Percentiles rank a stretch among this genome's conserved stretches.
phyloP scores from a whole-genome alignment of 169 alveolate genomes.

The Plasmodium knowlesi region DNA sequence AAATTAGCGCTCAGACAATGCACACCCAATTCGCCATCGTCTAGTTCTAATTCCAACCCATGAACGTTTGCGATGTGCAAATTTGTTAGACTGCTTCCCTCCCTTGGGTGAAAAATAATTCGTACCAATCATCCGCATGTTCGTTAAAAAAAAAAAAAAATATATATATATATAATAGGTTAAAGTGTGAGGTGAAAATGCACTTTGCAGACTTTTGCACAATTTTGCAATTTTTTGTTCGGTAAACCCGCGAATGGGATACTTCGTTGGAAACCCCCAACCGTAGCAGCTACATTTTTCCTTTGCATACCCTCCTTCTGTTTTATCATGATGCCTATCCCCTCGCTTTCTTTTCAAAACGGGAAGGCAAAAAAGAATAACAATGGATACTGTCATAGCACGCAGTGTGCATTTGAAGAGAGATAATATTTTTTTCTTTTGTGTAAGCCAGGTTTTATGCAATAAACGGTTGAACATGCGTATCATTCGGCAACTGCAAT shows the following conservation, averaged over 20 bases:
- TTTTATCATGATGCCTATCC: background rate
- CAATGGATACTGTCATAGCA: background rate
- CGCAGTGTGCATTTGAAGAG: background rate
- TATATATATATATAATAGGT: background rate
- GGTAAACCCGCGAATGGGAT: background rate
- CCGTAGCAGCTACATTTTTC: background rate
- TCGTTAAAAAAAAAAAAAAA: background rate
- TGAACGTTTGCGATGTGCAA: background rate
- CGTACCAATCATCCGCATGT: background rate
- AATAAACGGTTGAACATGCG: background rate
- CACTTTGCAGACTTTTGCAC: background rate
- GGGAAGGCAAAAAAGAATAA: background rate
- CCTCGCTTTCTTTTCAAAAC: background rate
- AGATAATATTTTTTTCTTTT: background rate
- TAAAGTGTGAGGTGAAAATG: background rate
- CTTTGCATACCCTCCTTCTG: background rate
- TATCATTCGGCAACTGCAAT: background rate
- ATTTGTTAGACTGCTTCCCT: background rate
- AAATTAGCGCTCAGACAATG: background rate
- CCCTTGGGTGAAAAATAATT: background rate
- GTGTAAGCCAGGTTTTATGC: background rate
- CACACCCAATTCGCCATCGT: background rate
- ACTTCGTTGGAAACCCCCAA: background rate
- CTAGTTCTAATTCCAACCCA: background rate
- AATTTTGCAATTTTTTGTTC: background rate